These are phyloP conservation scores for Sporothrix mexicana DNA, from an alignment of 2,329 filamentous ascomycete species.

Conservation along the genomic window DNA sequence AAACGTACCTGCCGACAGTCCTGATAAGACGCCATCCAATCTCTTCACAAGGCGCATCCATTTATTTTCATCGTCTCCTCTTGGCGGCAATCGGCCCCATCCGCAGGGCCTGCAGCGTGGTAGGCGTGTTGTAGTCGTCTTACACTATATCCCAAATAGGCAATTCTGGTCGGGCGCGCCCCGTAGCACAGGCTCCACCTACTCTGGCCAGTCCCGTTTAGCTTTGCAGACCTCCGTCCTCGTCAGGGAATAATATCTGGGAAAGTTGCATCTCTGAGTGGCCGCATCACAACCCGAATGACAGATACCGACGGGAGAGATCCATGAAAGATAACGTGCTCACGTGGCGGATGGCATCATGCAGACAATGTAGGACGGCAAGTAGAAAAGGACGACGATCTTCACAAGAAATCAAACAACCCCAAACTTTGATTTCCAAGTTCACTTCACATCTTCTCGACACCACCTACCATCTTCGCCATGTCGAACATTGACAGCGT, in stretches of 20 bases:
- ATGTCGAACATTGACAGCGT: conserved; percentile 11
- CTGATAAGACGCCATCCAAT: background rate
- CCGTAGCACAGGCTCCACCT: background rate
- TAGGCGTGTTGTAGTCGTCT: background rate
- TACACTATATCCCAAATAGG: conserved; percentile 9
- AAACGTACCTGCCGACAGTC: no score
- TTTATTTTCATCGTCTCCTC: background rate
- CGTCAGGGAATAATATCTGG: background rate
- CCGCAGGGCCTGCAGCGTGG: background rate
- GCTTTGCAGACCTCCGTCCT: background rate
- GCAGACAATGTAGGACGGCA: background rate
- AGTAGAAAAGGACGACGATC: conserved; percentile 22
- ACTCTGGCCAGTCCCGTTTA: background rate
- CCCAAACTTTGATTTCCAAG: background rate
- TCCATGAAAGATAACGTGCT: conserved; percentile 14
- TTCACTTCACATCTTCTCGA: background rate
- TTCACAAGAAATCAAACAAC: background rate
- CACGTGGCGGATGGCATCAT: background rate
- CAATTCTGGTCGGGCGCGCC: background rate
- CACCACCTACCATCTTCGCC: background rate
- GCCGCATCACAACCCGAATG: background rate
- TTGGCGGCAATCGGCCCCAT: background rate
- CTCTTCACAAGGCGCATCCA: background rate
- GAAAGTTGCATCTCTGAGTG: background rate
- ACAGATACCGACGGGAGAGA: background rate